Evolutionary conservation across 1,284 basidiomycete species (phyloP).

Genomic region (Fomitopsis betulina): DNA sequence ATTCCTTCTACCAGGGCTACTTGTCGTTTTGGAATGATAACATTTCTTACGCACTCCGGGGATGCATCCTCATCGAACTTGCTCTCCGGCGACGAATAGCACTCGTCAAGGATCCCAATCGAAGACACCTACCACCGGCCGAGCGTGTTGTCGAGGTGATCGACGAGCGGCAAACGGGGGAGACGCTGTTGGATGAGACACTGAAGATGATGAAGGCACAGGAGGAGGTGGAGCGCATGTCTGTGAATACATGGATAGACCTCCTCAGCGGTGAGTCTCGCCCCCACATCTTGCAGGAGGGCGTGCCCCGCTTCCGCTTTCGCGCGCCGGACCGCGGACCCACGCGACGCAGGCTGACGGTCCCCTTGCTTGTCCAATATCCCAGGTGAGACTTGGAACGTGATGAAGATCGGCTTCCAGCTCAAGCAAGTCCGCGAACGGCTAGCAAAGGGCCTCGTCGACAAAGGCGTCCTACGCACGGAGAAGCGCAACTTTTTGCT

Average conservation of each 20-base stretch:
- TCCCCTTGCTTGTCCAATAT: not conserved
- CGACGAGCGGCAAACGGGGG: constrained; percentile 87
- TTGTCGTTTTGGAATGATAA: constrained; percentile 98
- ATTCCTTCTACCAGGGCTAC: constrained; percentile 58
- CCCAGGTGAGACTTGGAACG: constrained; percentile 95
- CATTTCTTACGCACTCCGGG: constrained; percentile 92
- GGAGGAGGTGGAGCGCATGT: constrained; percentile 65
- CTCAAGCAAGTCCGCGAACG: constrained; percentile 96
- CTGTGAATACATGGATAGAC: constrained; percentile 93
- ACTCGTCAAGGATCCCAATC: constrained; percentile 79
- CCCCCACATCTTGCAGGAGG: not conserved
- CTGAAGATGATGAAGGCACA: constrained; percentile 88
- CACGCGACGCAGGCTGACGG: constrained; percentile 14
- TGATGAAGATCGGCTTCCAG: constrained; percentile 97
- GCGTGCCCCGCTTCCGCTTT: not conserved
- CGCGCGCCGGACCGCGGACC: not conserved
- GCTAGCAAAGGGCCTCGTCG: constrained; percentile 94
- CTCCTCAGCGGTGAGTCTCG: constrained; percentile 76
- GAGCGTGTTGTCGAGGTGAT: constrained; percentile 90
- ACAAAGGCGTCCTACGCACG: constrained; percentile 95
- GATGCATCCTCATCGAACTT: constrained; percentile 93
- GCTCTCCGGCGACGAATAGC: constrained; percentile 88
- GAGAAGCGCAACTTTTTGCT: constrained; percentile 96
- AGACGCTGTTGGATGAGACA: constrained; percentile 94
- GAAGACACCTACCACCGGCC: constrained; percentile 71